phyloP scores from a whole-genome alignment of 108 stramenopile species.

The Skeletonema marinoi region DNA sequence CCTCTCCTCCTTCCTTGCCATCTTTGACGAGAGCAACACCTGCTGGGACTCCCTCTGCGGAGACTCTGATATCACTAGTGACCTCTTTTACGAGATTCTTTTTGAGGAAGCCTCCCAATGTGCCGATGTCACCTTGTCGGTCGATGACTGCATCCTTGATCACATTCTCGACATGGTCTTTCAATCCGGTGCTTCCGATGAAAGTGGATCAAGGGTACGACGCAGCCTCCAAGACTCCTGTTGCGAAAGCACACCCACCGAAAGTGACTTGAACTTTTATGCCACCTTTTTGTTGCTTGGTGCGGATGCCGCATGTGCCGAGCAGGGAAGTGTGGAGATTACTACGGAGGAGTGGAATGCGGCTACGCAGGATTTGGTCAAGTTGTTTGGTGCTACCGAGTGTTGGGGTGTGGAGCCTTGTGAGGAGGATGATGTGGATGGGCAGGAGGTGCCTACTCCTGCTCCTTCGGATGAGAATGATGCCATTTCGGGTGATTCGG shows the following conservation, averaged over 20 bases:
- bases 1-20: conserved; percentile 11
- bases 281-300: not conserved
- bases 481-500: not conserved
- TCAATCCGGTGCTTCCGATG: not conserved
- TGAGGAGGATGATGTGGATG: conserved; percentile 3
- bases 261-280: conserved; percentile 4
- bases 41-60: conserved; percentile 43
- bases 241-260: not conserved
- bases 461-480: not conserved
- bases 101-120: conserved; percentile 34
- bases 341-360: not conserved
- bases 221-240: conserved; percentile 7
- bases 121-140: conserved; percentile 25
- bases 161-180: conserved; percentile 2
- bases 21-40: conserved; percentile 11
- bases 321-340: not conserved
- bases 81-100: conserved; percentile 21
- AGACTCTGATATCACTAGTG: conserved; percentile 6
- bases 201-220: not conserved
- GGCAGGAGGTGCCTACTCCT: not conserved
- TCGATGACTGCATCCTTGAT: conserved; percentile 28
- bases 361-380: not conserved
- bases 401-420: conserved; percentile 28
- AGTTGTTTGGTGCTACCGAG: conserved; percentile 13
- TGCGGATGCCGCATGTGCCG: conserved; percentile 8